Evolutionary conservation across 148 eudicot genomes (phyloP).

Genomic region (Silene latifolia): DNA sequence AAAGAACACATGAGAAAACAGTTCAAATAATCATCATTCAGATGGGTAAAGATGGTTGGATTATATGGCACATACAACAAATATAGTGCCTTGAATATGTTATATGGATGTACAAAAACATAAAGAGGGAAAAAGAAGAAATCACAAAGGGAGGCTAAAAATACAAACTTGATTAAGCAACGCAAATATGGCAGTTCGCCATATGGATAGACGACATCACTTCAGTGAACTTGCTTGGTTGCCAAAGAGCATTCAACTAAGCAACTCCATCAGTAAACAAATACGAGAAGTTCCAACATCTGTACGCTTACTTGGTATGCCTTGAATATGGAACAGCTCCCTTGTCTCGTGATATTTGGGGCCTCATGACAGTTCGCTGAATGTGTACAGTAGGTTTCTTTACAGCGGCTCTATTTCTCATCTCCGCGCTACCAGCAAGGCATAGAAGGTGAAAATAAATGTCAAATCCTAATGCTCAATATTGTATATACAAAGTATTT

Average conservation of each 20-base stretch:
- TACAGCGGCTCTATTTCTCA: slow-evolving; percentile 29
- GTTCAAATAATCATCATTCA: neutral
- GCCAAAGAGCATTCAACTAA: neutral
- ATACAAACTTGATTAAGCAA: neutral
- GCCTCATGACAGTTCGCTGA: slow-evolving; percentile 22
- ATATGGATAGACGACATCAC: neutral
- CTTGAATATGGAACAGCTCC: slow-evolving; percentile 13
- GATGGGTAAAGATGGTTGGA: neutral
- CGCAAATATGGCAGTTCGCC: neutral
- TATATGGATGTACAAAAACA: neutral
- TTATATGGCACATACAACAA: slow-evolving; percentile 8
- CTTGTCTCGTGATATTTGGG: slow-evolving; percentile 21
- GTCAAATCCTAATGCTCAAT: neutral
- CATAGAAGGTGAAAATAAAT: neutral
- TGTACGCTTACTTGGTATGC: slow-evolving; percentile 23
- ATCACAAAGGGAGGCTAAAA: neutral
- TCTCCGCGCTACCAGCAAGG: slow-evolving; percentile 24
- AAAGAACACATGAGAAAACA: too few relatives aligned
- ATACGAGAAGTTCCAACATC: slow-evolving; percentile 3
- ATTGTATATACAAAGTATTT: neutral
- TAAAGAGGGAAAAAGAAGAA: neutral
- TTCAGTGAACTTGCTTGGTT: slow-evolving; percentile 8
- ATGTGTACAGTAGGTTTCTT: slow-evolving; percentile 23
- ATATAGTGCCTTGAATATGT: neutral
- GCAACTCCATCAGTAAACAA: neutral